Conservation (phyloP, 768 basidiomycete genomes). For the Termitomyces sp. region DNA sequence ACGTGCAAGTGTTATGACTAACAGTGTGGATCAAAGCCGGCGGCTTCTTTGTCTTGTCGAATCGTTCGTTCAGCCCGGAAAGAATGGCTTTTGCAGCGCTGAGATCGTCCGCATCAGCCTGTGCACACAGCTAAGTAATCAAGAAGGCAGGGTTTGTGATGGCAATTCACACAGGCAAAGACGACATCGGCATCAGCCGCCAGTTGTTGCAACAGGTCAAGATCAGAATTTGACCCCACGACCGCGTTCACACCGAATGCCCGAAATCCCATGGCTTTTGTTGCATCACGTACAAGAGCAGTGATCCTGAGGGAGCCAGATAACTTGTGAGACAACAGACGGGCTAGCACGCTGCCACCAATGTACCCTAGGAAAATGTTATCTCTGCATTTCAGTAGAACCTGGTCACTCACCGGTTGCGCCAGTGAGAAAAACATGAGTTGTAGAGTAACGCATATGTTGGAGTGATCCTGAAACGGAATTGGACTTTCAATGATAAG, state of each 20-base stretch:
- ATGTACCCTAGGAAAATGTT: slow-evolving; percentile 40
- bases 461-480: background rate
- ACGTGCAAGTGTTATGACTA: slow-evolving; percentile 12
- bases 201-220: slow-evolving; percentile 29
- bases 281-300: slow-evolving; percentile 37
- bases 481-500: background rate
- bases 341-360: slow-evolving; percentile 47
- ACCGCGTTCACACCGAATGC: slow-evolving; percentile 31
- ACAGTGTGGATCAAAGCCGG: slow-evolving; percentile 41
- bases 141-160: background rate
- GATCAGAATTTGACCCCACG: slow-evolving; percentile 37
- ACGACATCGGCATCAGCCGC: slow-evolving; percentile 43
- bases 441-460: slow-evolving; percentile 10
- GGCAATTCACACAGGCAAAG: slow-evolving; percentile 31
- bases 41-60: slow-evolving; percentile 25
- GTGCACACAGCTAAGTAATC: background rate
- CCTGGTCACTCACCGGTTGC: slow-evolving; percentile 33
- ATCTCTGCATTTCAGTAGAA: background rate
- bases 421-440: slow-evolving; percentile 41
- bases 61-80: slow-evolving; percentile 28
- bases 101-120: slow-evolving; percentile 37
- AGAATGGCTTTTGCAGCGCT: slow-evolving; percentile 34
- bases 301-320: slow-evolving; percentile 38
- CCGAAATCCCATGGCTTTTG: slow-evolving; percentile 31
- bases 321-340: slow-evolving; percentile 39